Evolutionary conservation across 1,284 basidiomycete species (phyloP), one percentile per base, ranked within the genome.

Genomic region (Leccinum huronense): DNA sequence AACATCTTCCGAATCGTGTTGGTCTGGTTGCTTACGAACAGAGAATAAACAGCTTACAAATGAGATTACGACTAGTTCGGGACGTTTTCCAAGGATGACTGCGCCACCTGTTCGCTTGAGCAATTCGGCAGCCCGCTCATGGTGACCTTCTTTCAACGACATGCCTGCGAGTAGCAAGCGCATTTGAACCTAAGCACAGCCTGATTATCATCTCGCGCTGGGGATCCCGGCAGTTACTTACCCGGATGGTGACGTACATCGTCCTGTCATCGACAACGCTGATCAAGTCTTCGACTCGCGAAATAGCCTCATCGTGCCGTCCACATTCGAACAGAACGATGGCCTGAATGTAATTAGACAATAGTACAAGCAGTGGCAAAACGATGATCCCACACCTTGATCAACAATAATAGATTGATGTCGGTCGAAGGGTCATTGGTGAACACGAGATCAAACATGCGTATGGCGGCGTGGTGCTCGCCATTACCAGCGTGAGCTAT

Each of bases 401-500:
- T 45, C 4, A 64, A 31, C 23, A 64, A 38, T 6, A 64, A 23
- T 16, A 54, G 30, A 7, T 54, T 56, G 11, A 19, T 61, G 9
- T 63, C 64, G 1, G 9, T n/a, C 5, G 51, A 2, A 27, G 36
- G 27, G 42, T 40, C 30, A 0, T 59, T 60, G 13, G n/a, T 16
- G 13, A 66, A 67, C 13, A 33, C 66, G 16, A 66, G 55, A 27
- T 68, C 66, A 36, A 68, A 63, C 4, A 5, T 14, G 6, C 45
- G 42, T 19, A 59, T 11, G 4, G 34, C 67, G 9, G 19, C 42
- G 3, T 60, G 64, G 2, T 51, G 9, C 5, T 69, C 56, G 3
- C 48, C 16, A 2, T 57, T 40, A 13, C 42, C 40, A 1, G 55
- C 23, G 4, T 3, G 14, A 7, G 42, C 33, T 13, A 66, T 9